Evolutionary conservation across 805 yeast species (phyloP).

Genomic region (Debaryomyces prosopidis): DNA sequence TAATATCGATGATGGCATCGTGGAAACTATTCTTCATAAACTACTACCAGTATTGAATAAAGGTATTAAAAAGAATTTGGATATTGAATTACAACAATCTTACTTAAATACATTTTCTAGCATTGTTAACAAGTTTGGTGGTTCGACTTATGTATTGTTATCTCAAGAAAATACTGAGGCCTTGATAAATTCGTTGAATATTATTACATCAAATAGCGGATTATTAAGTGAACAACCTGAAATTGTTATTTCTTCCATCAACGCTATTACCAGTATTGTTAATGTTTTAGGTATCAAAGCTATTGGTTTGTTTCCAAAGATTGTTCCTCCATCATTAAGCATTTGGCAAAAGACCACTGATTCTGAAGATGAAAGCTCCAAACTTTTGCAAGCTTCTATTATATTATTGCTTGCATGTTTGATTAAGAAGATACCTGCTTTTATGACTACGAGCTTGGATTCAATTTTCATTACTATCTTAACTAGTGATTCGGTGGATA

Average conservation of each 20-base stretch:
- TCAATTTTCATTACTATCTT: conserved; percentile 62
- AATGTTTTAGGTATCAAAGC: conserved; percentile 80
- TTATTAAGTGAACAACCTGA: conserved; percentile 58
- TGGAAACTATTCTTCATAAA: conserved; percentile 50
- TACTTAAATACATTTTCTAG: conserved; percentile 67
- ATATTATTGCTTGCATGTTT: conserved; percentile 71
- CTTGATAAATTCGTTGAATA: conserved; percentile 49
- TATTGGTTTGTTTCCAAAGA: conserved; percentile 81
- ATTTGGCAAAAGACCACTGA: conserved; percentile 50
- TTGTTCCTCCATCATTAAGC: conserved; percentile 71
- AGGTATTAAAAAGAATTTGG: conserved; percentile 34
- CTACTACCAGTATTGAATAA: conserved; percentile 52
- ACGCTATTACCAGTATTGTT: conserved; percentile 68
- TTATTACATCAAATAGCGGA: conserved; percentile 52
- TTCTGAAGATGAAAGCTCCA: conserved; percentile 26
- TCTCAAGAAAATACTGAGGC: conserved; percentile 45
- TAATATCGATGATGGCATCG: conserved; percentile 41
- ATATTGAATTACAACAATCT: conserved; percentile 61
- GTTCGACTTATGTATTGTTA: conserved; percentile 19
- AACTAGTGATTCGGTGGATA: conserved; percentile 58
- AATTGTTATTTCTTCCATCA: conserved; percentile 69
- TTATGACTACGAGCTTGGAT: conserved; percentile 67
- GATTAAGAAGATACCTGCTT: conserved; percentile 82
- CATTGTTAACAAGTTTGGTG: conserved; percentile 63
- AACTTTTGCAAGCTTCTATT: conserved; percentile 65